Evolutionary conservation across 768 basidiomycete genomes (phyloP).

Genomic region (Tricholoma flavovirens): DNA sequence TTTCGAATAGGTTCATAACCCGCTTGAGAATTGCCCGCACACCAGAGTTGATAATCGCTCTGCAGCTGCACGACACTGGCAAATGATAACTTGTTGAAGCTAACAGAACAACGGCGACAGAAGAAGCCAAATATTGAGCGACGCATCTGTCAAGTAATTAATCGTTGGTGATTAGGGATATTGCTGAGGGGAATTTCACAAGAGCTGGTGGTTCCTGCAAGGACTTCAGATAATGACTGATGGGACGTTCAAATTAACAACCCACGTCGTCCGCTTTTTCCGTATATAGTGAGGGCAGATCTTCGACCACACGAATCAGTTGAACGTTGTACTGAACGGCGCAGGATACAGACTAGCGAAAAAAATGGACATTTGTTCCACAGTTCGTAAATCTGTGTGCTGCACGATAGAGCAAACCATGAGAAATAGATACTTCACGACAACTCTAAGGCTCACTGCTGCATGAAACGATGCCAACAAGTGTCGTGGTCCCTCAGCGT

Average conservation of each 20-base stretch:
- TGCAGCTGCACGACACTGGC: constrained; percentile 63
- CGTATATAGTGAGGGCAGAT: constrained; percentile 51
- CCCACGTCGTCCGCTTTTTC: constrained; percentile 52
- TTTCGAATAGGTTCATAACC: constrained; percentile 47
- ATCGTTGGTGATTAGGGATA: not conserved
- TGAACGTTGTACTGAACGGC: not conserved
- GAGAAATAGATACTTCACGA: not conserved
- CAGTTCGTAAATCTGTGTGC: constrained; percentile 46
- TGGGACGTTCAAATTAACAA: constrained; percentile 1
- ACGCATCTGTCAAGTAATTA: constrained; percentile 40
- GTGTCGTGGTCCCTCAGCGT: constrained; percentile 34
- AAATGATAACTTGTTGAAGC: constrained; percentile 73
- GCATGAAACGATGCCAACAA: constrained; percentile 42
- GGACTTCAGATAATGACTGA: not conserved
- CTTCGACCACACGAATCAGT: constrained; percentile 23
- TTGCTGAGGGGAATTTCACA: constrained; percentile 18
- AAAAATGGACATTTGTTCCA: constrained; percentile 61
- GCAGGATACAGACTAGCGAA: constrained; percentile 38
- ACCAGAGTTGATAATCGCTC: constrained; percentile 64
- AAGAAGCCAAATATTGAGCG: constrained; percentile 81
- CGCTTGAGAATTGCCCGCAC: constrained; percentile 37
- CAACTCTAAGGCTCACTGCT: constrained; percentile 18
- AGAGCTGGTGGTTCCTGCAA: constrained; percentile 27
- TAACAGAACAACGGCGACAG: constrained; percentile 69
- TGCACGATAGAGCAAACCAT: constrained; percentile 11